Base-by-base conservation (phyloP, 2,329 filamentous ascomycete genomes). In the Venturia oleaginea region DNA sequence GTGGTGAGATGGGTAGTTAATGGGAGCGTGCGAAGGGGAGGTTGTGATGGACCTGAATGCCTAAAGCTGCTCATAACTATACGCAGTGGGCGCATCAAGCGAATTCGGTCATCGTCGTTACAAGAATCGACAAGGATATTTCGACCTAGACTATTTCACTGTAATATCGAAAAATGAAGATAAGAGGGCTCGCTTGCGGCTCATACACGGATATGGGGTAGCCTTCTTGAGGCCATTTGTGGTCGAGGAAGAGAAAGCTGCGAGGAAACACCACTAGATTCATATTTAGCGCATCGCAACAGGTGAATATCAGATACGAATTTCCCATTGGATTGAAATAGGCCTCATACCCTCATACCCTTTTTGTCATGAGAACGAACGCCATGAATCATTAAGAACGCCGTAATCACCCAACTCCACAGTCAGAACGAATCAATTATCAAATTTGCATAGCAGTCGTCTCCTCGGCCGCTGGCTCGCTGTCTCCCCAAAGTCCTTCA, bases 401-500 rank as follows among this genome's bases (percentile, higher is more conserved):
- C 51, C 51, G 11, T 15, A 11, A 22, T 13, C 30, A 8, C 7
- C 19, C 3, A 57, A 57, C 19, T 8, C 27, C 51, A 37, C 13
- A 19, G 8, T 6, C 30, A 57, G 30, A 22, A 38, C 34, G 19
- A 42, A 27, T 1, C 4, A 4, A 42, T 13, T 10, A 8, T 63
- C 48, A 63, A 37, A 48, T 27, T 32, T 63, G 42, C 62, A 63
- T 63, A 38, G 48, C 34, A 7, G 37, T 60, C 15, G 32, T 42
- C 8, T 64, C 55, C 32, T 34, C 75, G 68, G 74, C 75, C 57
- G 68, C 72, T 46, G 75, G 76, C 61, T 71, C 73, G 43, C 79
- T 86, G 72, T 91, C 87, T 13, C 90, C 92, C 89, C 90, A 97
- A 17, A 99, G 78, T 1, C 91, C 94, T 67, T 97, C 94, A 10